These are phyloP conservation scores for Scedosporium boydii DNA, from an alignment of 2,329 filamentous ascomycete species.

Conservation along the genomic window DNA sequence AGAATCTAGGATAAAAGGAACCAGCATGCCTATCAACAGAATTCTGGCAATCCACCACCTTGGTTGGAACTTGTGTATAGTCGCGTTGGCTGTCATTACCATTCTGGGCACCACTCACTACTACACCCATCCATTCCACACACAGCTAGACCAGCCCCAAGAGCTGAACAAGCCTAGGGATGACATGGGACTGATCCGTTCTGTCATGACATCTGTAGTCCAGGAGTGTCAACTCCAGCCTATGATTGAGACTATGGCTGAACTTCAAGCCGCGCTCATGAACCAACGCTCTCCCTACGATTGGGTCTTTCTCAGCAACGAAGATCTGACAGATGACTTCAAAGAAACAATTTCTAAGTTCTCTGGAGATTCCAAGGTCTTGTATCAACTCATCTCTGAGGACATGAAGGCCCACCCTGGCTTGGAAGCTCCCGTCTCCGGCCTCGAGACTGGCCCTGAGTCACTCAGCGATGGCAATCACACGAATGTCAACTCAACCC, in stretches of 20 bases:
- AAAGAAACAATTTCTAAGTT: conserved; percentile 56
- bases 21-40: too few relatives aligned
- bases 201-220: conserved; percentile 54
- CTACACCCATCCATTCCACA: too few relatives aligned
- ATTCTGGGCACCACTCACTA: too few relatives aligned
- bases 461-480: conserved; percentile 47
- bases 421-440: conserved; percentile 47
- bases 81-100: too few relatives aligned
- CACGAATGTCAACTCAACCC: conserved; percentile 65
- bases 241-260: conserved; percentile 55
- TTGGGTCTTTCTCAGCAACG: conserved; percentile 82
- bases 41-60: too few relatives aligned
- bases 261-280: conserved; percentile 15
- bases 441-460: neutral
- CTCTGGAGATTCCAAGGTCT: conserved; percentile 58
- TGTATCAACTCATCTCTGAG: conserved; percentile 63
- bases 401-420: conserved; percentile 54
- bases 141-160: conserved; percentile 49
- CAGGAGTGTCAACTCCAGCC: conserved; percentile 61
- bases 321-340: conserved; percentile 69
- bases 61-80: neutral
- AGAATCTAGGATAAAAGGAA: too few relatives aligned
- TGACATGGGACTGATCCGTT: neutral
- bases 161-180: neutral
- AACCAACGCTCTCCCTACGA: conserved; percentile 65